Evolutionary conservation across 73 alveolate genomes (phyloP).

Genomic region (Tetrahymena thermophila): DNA sequence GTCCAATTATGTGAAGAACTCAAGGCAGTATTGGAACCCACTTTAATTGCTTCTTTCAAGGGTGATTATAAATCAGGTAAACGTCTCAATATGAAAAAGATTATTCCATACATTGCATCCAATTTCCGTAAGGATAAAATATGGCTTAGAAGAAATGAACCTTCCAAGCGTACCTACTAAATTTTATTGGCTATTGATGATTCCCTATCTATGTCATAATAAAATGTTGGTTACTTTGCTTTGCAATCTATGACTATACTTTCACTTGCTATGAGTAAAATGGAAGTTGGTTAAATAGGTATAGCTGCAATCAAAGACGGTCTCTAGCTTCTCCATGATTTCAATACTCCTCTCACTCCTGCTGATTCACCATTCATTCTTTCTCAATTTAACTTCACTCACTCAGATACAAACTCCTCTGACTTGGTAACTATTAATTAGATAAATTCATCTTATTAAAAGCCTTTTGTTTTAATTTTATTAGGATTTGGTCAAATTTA

Average conservation of each 20-base stretch:
- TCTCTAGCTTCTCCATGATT: conserved; percentile 75
- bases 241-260: conserved; percentile 77
- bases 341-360: conserved; percentile 63
- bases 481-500: conserved; percentile 71
- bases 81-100: conserved; percentile 96
- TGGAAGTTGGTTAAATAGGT: conserved; percentile 89
- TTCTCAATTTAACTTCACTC: conserved; percentile 66
- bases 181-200: conserved; percentile 94
- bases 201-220: conserved; percentile 85
- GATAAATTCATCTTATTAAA: conserved; percentile 41
- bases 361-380: conserved; percentile 68
- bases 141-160: conserved; percentile 98
- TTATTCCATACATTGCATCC: conserved; percentile 98
- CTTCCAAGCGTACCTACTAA: conserved; percentile 95
- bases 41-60: conserved; percentile 68
- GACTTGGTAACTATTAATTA: neutral
- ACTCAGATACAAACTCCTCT: neutral
- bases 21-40: conserved; percentile 87
- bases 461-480: conserved; percentile 54
- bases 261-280: conserved; percentile 79
- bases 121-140: conserved; percentile 98
- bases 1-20: conserved; percentile 68
- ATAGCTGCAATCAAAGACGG: conserved; percentile 88
- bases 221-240: conserved; percentile 83
- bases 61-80: conserved; percentile 99